These are phyloP conservation scores for Lecanosticta acicola DNA, from an alignment of 2,329 filamentous ascomycete species.

Conservation along the genomic window DNA sequence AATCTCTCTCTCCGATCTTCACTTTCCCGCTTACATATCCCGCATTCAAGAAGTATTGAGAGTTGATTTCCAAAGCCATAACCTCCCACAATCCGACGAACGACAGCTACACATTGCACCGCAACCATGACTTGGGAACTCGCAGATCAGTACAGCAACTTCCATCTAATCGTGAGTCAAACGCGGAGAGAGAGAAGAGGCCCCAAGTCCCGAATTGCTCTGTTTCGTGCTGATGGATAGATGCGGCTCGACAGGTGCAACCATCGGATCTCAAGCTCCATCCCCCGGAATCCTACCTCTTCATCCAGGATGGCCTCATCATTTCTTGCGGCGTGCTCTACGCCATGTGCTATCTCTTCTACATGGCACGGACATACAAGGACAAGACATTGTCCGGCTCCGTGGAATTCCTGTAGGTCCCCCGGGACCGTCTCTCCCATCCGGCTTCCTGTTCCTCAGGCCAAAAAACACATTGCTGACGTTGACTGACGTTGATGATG, in stretches of 20 bases:
- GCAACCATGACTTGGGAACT: constrained; percentile 13
- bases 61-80: no score
- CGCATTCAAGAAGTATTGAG: no score
- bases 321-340: constrained; percentile 38
- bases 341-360: constrained; percentile 39
- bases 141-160: constrained; percentile 11
- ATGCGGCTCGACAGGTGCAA: constrained; percentile 35
- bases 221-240: background rate
- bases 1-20: no score
- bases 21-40: no score
- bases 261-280: constrained; percentile 42
- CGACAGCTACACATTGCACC: no score
- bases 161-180: constrained; percentile 37
- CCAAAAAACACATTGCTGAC: no score
- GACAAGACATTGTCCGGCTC: constrained; percentile 34
- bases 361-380: constrained; percentile 34
- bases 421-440: no score
- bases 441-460: no score
- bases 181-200: no score
- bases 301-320: constrained; percentile 38
- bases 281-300: constrained; percentile 38
- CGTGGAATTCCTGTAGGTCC: constrained; percentile 24
- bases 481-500: no score
- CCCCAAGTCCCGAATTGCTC: no score
- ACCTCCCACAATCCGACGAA: no score